Conservation (phyloP, 768 basidiomycete species). For the Termitomyces sp. region DNA sequence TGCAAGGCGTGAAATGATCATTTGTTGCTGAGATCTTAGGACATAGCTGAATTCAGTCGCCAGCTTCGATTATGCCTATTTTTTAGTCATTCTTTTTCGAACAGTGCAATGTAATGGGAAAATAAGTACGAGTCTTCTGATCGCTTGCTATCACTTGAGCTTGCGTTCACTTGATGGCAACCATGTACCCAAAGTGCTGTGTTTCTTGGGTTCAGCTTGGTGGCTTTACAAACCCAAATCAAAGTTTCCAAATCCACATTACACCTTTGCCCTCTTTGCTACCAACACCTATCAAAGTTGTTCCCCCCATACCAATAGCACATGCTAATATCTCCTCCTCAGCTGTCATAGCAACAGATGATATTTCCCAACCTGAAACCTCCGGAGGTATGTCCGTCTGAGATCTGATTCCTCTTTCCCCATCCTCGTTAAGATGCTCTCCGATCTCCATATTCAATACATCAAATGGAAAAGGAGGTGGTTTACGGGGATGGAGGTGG, state of each 20-base stretch:
- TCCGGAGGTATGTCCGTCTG: constrained; percentile 4
- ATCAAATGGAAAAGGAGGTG: constrained; percentile 36
- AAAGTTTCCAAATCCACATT: constrained; percentile 34
- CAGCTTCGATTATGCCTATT: neutral
- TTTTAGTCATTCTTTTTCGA: constrained; percentile 9
- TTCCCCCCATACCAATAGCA: constrained; percentile 38
- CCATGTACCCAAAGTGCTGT: neutral
- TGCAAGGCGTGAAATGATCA: neutral
- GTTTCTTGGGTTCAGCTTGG: neutral
- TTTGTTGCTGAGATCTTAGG: neutral
- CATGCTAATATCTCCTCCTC: constrained; percentile 30
- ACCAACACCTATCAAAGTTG: constrained; percentile 34
- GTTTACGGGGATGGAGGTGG: constrained; percentile 37
- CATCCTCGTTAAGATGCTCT: constrained; percentile 23
- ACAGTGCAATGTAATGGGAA: neutral
- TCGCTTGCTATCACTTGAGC: no score
- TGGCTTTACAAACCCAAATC: neutral
- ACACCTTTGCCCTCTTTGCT: constrained; percentile 29
- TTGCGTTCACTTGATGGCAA: neutral
- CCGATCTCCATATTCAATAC: constrained; percentile 17
- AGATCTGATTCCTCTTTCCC: neutral
- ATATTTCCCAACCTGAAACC: constrained; percentile 19
- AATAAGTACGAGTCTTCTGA: neutral
- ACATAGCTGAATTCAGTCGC: neutral
- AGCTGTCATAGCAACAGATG: neutral